Base-by-base conservation (phyloP, 441 rosid genomes). In the Euphorbia corollata region DNA sequence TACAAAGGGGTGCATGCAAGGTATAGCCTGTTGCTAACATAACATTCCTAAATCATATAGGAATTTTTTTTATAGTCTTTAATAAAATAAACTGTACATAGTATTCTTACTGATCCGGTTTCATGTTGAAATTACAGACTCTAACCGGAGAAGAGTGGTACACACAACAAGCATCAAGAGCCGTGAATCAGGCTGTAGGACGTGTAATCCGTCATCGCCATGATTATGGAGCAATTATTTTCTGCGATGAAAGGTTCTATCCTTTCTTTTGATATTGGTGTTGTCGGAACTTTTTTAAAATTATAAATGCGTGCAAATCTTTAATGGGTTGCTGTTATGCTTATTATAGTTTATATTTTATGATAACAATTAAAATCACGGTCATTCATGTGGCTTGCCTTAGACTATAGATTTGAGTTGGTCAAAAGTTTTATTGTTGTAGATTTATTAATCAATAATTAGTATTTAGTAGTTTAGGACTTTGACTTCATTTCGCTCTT, bases 171-270 rank as follows among this genome's bases (percentile, higher is more conserved):
- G 98, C 97, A 55, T 87, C 87, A 73, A 81, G 99, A 65, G 99
- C 99, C 76, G 99, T 94, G 67, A 94, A 94, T 81, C 99, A 94
- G 78, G 96, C 99, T 67, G 85, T 94, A 71, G 99, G 99, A 60
- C 98, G 98, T 71, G 98, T 94, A 63, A 94, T 94, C 74, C 98
- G 98, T 70, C 99, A 94, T 73, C 85, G 92, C 59, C 82, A 89
- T 80, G 99, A 94, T 79, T 91, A 87, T 80, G 99, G 99, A 65
- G 96, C 96, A 41, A 87, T 94, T 68, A 87, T 91, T 71, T 86
- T 94, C 68, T 88, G 96, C 79, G 98, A 94, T 82, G 94, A 89
- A 75, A 91, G 98, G 99, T 94, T 73, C 19, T 64, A 60, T 41
- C 69, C 54, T 61, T 19, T 53, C 43, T 58, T 24, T 7, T 0